Conservation (phyloP, 2,329 filamentous ascomycete genomes). For the Dactylellina leptospora region DNA sequence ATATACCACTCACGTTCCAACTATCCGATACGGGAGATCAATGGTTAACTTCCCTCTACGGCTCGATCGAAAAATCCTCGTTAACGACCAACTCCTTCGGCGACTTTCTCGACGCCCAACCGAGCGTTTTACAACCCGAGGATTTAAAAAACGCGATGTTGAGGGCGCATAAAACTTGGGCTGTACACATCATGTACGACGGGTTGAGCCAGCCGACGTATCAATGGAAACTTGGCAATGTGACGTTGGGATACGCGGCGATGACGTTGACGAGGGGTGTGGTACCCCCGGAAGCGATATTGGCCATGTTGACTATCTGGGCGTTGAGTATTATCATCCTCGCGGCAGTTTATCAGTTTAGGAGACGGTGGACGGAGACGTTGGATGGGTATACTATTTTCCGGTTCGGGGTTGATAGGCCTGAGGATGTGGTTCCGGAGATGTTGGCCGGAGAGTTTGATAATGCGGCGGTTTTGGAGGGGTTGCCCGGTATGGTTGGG, state of each 20-base stretch:
- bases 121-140: conserved; percentile 34
- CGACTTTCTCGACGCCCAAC: conserved; percentile 32
- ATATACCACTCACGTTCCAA: conserved; percentile 5
- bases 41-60: conserved; percentile 34
- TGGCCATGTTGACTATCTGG: conserved; percentile 35
- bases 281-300: conserved; percentile 21
- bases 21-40: conserved; percentile 4
- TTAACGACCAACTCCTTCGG: conserved; percentile 43
- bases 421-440: conserved; percentile 40
- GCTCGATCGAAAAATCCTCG: conserved; percentile 40
- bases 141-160: conserved; percentile 28
- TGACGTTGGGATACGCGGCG: conserved; percentile 21
- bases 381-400: conserved; percentile 47
- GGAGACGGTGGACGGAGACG: conserved; percentile 44
- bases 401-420: conserved; percentile 45
- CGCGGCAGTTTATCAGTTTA: conserved; percentile 31
- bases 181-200: conserved; percentile 49
- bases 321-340: conserved; percentile 34
- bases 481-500: conserved; percentile 44
- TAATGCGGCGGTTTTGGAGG: conserved; percentile 33
- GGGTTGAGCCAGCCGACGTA: conserved; percentile 29
- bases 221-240: conserved; percentile 29
- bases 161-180: conserved; percentile 41
- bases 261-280: conserved; percentile 32
- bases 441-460: conserved; percentile 47